phyloP scores from a whole-genome alignment of 331 rosid species.

The Quercus phellos region DNA sequence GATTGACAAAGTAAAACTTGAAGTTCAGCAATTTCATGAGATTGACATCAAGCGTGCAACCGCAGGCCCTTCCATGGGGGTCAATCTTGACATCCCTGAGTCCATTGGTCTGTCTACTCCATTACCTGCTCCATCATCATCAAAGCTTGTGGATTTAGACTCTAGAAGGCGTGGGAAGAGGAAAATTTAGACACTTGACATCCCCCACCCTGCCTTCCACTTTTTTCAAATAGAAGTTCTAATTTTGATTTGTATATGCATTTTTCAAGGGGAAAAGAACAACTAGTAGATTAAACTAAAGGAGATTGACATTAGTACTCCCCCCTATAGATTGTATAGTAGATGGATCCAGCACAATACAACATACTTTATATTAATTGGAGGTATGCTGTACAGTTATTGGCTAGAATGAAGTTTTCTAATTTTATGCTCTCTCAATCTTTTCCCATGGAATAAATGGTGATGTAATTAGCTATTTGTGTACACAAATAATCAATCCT shows the following conservation, averaged over 20 bases:
- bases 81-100: constrained; percentile 87
- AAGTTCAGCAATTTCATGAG: constrained; percentile 48
- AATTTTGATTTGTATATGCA: not conserved
- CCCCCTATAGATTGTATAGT: constrained; percentile 7
- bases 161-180: constrained; percentile 63
- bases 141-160: constrained; percentile 78
- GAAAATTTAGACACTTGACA: constrained; percentile 39
- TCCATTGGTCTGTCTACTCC: constrained; percentile 73
- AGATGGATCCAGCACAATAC: constrained; percentile 13
- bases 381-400: constrained; percentile 36
- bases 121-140: constrained; percentile 43
- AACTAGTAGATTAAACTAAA: constrained; percentile 6
- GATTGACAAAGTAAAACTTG: constrained; percentile 60
- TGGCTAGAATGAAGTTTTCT: constrained; percentile 10
- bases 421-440: not conserved
- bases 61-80: constrained; percentile 46
- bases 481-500: not conserved
- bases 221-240: constrained; percentile 10
- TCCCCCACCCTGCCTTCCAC: no score
- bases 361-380: constrained; percentile 21
- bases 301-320: constrained; percentile 3
- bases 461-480: not conserved
- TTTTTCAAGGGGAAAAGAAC: constrained; percentile 12
- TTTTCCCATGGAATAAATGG: constrained; percentile 7
- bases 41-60: constrained; percentile 52